These are phyloP conservation scores for Trichosporon sp. DNA, from an alignment of 1,284 basidiomycete genomes.

Conservation along the genomic window DNA sequence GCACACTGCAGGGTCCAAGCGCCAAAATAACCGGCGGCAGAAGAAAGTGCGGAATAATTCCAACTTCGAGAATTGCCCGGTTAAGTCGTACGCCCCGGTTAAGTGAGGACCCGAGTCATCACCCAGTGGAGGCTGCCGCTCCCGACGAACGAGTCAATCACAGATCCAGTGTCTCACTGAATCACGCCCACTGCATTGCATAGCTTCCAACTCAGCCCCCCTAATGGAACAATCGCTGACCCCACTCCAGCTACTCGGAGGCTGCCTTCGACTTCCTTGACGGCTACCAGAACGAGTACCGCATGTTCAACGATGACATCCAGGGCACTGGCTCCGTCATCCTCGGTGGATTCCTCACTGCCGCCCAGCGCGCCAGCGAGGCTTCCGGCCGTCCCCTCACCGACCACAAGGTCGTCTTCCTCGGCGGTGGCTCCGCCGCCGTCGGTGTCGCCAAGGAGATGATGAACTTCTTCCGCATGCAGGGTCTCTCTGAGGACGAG, in stretches of 20 bases:
- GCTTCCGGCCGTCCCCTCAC: constrained; percentile 70
- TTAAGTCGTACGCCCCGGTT: constrained; percentile 4
- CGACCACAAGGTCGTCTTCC: constrained; percentile 86
- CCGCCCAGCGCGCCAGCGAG: constrained; percentile 73
- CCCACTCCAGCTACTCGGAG: constrained; percentile 64
- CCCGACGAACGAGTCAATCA: background rate
- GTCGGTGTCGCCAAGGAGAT: constrained; percentile 80
- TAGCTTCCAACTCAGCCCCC: background rate
- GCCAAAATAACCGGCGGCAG: constrained; percentile 17
- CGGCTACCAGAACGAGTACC: constrained; percentile 71
- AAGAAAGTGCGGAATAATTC: constrained; percentile 18
- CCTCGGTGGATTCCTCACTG: constrained; percentile 85
- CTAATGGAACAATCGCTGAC: background rate
- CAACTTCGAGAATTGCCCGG: background rate
- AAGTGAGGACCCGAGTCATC: constrained; percentile 4
- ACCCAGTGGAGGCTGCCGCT: constrained; percentile 9
- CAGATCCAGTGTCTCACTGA: background rate
- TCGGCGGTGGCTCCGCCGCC: constrained; percentile 58
- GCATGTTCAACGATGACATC: constrained; percentile 88
- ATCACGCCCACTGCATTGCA: background rate
- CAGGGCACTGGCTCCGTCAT: constrained; percentile 85
- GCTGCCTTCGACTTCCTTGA: constrained; percentile 82
- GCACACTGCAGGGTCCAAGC: constrained; percentile 15
- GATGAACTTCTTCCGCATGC: constrained; percentile 80
- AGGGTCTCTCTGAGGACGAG: constrained; percentile 72